Percentiles rank a stretch among this genome's conserved stretches.
These are phyloP conservation scores for Ajuga reptans DNA, from an alignment of 305 asterid species.

Conservation along the genomic window DNA sequence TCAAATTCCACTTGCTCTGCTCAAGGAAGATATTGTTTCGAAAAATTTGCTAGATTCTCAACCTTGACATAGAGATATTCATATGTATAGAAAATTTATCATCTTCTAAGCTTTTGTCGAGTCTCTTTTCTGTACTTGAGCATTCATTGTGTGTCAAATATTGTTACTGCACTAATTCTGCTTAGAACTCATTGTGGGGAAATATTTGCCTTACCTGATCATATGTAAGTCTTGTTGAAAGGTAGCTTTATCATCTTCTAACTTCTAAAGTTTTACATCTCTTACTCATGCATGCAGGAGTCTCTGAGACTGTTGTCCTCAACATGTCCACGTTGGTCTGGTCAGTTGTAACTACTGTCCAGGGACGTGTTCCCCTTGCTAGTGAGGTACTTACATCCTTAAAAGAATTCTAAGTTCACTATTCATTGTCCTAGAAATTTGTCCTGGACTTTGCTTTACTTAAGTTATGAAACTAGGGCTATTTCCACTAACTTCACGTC, in stretches of 20 bases:
- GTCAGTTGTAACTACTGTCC: constrained; percentile 82
- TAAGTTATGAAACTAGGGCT: background rate
- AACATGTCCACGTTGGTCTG: constrained; percentile 89
- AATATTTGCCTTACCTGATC: constrained; percentile 9
- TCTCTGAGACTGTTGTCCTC: constrained; percentile 79
- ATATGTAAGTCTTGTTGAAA: background rate
- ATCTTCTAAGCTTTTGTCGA: background rate
- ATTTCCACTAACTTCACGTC: background rate
- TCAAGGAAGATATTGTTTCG: background rate
- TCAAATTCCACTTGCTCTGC: background rate
- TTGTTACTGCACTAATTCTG: background rate
- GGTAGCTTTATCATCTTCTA: background rate
- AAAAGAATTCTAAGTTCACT: background rate
- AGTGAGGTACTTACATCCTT: constrained; percentile 63
- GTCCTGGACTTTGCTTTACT: background rate
- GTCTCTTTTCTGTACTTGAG: background rate
- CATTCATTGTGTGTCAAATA: background rate
- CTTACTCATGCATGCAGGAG: constrained; percentile 53
- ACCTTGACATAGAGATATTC: background rate
- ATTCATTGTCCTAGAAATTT: background rate
- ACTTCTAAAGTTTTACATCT: background rate
- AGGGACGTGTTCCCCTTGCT: constrained; percentile 92
- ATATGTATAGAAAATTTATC: background rate
- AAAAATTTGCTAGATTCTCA: background rate
- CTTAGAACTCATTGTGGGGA: background rate